Conservation (phyloP, 2,329 filamentous ascomycete genomes). For the Zopfia rhizophila region DNA sequence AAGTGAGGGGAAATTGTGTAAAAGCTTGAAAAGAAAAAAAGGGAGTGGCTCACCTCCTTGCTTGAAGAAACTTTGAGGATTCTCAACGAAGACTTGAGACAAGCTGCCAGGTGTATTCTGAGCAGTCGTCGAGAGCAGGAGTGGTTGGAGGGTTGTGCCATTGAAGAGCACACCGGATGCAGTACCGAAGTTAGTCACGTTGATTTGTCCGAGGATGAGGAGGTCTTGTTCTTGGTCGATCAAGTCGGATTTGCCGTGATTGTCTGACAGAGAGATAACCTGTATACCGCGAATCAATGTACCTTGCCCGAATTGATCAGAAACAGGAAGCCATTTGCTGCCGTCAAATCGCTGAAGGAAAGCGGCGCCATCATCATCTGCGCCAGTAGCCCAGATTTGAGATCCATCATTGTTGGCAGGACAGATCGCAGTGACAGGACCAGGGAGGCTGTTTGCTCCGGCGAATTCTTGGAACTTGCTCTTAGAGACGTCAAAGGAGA, state of each 20-base stretch:
- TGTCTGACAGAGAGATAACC: slow-evolving; percentile 75
- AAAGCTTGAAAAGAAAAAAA: not conserved
- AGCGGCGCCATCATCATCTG: slow-evolving; percentile 71
- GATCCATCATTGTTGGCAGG: slow-evolving; percentile 76
- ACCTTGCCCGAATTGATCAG: slow-evolving; percentile 68
- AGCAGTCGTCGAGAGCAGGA: slow-evolving; percentile 77
- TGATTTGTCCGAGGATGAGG: slow-evolving; percentile 85
- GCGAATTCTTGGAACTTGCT: slow-evolving; percentile 73
- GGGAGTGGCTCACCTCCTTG: slow-evolving; percentile 63
- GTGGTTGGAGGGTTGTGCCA: slow-evolving; percentile 80
- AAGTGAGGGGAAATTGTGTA: not conserved
- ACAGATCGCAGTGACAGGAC: slow-evolving; percentile 80
- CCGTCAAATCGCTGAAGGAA: slow-evolving; percentile 88
- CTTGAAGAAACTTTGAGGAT: slow-evolving; percentile 76
- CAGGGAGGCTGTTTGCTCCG: slow-evolving; percentile 75
- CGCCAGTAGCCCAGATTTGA: slow-evolving; percentile 85
- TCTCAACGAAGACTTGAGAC: slow-evolving; percentile 84
- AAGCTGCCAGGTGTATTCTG: slow-evolving; percentile 77
- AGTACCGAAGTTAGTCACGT: slow-evolving; percentile 78
- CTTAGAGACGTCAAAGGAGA: slow-evolving; percentile 75
- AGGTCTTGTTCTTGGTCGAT: slow-evolving; percentile 76
- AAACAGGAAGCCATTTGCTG: slow-evolving; percentile 73
- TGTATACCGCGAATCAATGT: slow-evolving; percentile 84
- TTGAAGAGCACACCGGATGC: slow-evolving; percentile 90
- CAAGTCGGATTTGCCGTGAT: slow-evolving; percentile 72